These are phyloP conservation scores for Malassezia nana DNA, from an alignment of 1,284 basidiomycete genomes.

Conservation along the genomic window DNA sequence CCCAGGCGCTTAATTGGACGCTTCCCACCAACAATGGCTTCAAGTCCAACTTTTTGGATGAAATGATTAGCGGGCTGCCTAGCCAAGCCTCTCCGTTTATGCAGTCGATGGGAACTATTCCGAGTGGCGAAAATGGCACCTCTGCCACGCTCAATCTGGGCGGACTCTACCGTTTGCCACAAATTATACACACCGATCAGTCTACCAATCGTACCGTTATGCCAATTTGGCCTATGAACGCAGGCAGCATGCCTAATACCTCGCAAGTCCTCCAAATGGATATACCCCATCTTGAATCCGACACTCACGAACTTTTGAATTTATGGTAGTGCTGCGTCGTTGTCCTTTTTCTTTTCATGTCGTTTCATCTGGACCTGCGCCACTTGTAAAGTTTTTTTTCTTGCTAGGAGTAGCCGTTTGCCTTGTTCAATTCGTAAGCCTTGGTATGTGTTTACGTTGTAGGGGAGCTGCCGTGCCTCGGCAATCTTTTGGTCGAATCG, in stretches of 20 bases:
- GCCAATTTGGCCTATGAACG: conserved; percentile 11
- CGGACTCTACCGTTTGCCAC: background rate
- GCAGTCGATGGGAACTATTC: background rate
- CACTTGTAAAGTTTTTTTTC: conserved; percentile 5
- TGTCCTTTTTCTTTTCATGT: background rate
- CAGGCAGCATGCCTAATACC: conserved; percentile 1
- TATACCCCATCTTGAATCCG: background rate
- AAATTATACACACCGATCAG: background rate
- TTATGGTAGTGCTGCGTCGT: conserved; percentile 7
- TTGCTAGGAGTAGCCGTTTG: conserved; percentile 7
- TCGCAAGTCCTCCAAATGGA: conserved; percentile 4
- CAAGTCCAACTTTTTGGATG: background rate
- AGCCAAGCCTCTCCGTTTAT: background rate
- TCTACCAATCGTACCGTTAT: background rate
- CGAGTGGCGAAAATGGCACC: background rate
- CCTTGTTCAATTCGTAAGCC: conserved; percentile 5
- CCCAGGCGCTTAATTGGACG: background rate
- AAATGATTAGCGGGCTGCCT: background rate
- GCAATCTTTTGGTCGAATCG: conserved; percentile 25
- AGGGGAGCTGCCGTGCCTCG: background rate
- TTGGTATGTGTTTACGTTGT: background rate
- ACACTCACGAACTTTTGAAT: conserved; percentile 12
- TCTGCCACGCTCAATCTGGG: conserved; percentile 1
- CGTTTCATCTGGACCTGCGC: background rate
- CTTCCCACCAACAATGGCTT: background rate